Percentiles rank a stretch among this genome's conserved stretches.
These are phyloP conservation scores for Arachnomyces sp. DNA, from an alignment of 2,329 filamentous ascomycete species.

Conservation along the genomic window DNA sequence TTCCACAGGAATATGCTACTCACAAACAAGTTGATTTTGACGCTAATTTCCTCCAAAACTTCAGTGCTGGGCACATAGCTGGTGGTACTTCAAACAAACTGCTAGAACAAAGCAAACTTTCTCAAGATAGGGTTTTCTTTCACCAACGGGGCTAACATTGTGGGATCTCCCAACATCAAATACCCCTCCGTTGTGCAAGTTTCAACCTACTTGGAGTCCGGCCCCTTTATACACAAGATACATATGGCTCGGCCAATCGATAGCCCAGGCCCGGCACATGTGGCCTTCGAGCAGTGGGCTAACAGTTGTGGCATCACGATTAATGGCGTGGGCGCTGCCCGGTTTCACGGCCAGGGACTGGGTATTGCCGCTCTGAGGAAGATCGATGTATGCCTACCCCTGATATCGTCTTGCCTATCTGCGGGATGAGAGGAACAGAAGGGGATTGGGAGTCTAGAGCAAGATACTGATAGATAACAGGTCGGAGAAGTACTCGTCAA, in stretches of 20 bases:
- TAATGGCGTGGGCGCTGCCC: constrained; percentile 57
- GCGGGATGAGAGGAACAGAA: not conserved
- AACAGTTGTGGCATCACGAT: constrained; percentile 55
- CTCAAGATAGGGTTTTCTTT: too few species aligned
- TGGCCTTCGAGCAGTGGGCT: constrained; percentile 61
- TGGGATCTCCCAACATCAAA: too few species aligned
- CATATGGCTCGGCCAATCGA: constrained; percentile 1
- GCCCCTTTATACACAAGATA: not conserved
- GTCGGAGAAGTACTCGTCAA: constrained; percentile 54
- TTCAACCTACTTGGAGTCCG: too few species aligned
- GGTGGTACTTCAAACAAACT: too few species aligned
- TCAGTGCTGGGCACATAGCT: constrained; percentile 1
- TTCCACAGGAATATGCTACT: too few species aligned
- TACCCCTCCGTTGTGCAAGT: too few species aligned
- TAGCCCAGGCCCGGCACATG: constrained; percentile 28
- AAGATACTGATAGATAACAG: constrained; percentile 27
- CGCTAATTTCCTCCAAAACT: too few species aligned
- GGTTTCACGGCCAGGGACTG: constrained; percentile 64
- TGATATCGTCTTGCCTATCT: constrained; percentile 1
- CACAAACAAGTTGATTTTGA: too few species aligned
- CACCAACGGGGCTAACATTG: too few species aligned
- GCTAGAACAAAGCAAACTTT: too few species aligned
- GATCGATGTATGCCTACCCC: constrained; percentile 48
- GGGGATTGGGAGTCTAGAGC: not conserved
- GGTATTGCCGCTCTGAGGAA: constrained; percentile 64